Evolutionary conservation across 2,329 filamentous ascomycete genomes (phyloP), one percentile per base, ranked within the genome.

Genomic region (Diaporthe sp.): DNA sequence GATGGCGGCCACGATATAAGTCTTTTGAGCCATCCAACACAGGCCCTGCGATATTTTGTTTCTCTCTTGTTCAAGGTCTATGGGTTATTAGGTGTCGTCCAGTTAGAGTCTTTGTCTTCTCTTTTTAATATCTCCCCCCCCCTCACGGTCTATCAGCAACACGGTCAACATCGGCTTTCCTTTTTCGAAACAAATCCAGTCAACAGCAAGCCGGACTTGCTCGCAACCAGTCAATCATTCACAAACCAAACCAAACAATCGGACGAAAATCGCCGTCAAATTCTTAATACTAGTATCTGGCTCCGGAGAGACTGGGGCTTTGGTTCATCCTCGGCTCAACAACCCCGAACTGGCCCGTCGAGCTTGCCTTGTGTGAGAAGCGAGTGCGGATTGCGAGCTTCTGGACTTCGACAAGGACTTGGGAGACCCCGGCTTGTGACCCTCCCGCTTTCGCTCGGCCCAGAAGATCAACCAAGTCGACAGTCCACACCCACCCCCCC

Each of bases 151-250:
- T 82, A 78, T 76, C 74, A 77, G 74, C 77, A 38, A 78, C 69
- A 76, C 64, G 72, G 75, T 74, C 75, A 69, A 72, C 74, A 66
- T 72, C 75, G 68, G 71, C 28, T 66, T 61, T 70, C 67, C 52
- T 60, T 71, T 66, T 66, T n/a, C 38, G 72, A 74, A 74, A 75
- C 75, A 75, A 76, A 77, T 85, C 78, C 82, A 82, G 83, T 85
- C 70, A 76, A 86, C 83, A 82, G 87, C 88, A 90, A 91, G 89
- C 89, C 81, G 89, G 89, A 84, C 89, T 91, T 90, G 89, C 88
- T 88, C 84, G 81, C 82, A 87, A 84, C 85, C 84, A 85, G 84
- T 85, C 87, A 86, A 84, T 89, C 86, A 84, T 86, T 85, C 78
- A 73, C 71, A 73, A 76, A 78, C 67, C 80, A 81, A 80, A 83